phyloP scores from a whole-genome alignment of 345 rosid genomes.

The Erodium maritimum region DNA sequence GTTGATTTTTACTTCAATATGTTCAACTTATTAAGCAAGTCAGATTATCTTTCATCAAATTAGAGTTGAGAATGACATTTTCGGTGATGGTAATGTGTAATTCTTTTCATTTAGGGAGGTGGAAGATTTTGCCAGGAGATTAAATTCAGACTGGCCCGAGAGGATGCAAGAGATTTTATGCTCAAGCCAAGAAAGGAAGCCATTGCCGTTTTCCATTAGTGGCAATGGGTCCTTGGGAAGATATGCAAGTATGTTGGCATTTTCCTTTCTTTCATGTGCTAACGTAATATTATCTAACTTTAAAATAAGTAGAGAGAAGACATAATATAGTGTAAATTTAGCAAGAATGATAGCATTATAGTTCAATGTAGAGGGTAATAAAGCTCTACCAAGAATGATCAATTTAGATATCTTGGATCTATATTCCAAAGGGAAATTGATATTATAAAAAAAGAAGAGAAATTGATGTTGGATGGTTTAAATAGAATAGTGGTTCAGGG shows the following conservation, averaged over 20 bases:
- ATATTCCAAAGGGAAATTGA: background rate
- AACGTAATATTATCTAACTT: background rate
- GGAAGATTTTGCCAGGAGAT: conserved; percentile 82
- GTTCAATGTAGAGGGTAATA: background rate
- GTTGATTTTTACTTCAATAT: background rate
- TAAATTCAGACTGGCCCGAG: conserved; percentile 74
- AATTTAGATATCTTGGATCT: background rate
- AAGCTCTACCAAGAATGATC: too few relatives aligned
- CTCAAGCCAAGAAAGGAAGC: conserved; percentile 44
- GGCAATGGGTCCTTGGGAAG: conserved; percentile 39
- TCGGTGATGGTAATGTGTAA: background rate
- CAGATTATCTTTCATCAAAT: background rate
- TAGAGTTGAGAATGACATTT: background rate
- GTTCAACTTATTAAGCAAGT: background rate
- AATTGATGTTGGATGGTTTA: background rate
- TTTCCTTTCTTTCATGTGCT: background rate
- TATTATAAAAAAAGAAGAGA: background rate
- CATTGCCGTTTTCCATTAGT: conserved; percentile 31
- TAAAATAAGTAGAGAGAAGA: background rate
- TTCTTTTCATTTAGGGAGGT: conserved; percentile 47
- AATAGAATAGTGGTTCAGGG: background rate
- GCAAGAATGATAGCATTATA: background rate
- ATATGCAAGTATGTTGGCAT: conserved; percentile 35
- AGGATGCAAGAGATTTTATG: conserved; percentile 58
- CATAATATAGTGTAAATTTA: background rate